A percentile compares a stretch with the other conserved stretches of the same genome.
phyloP scores from a whole-genome alignment of 163 green algal genomes.

The Volvox carteri region DNA sequence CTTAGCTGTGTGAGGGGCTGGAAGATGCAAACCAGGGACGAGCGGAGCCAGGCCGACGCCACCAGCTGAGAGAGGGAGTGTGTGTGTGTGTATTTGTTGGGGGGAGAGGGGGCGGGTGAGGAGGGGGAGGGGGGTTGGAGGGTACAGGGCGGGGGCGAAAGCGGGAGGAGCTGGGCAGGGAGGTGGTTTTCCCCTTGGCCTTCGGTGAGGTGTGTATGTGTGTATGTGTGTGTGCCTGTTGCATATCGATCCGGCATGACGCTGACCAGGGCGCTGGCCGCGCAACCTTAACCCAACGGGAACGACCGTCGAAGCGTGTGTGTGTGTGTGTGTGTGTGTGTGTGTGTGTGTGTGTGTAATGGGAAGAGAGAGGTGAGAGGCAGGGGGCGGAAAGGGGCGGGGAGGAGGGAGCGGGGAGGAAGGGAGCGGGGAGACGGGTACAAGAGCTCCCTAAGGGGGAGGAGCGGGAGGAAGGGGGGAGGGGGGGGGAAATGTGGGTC shows the following conservation, averaged over 20 bases:
- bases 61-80: neutral
- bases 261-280: too few species aligned
- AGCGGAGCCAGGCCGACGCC: neutral
- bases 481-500: neutral
- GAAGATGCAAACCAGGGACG: constrained; percentile 40
- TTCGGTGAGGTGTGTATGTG: too few species aligned
- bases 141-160: neutral
- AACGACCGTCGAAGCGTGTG: neutral
- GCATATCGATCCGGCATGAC: too few species aligned
- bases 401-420: neutral
- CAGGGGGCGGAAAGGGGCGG: neutral
- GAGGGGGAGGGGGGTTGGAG: too few species aligned
- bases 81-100: neutral
- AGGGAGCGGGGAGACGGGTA: too few species aligned
- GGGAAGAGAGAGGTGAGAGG: neutral
- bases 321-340: neutral
- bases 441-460: too few species aligned
- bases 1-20: constrained; percentile 22
- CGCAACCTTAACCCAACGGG: neutral
- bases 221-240: too few species aligned
- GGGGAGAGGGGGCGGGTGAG: neutral
- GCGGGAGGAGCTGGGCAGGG: too few species aligned
- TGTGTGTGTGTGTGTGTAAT: neutral
- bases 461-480: neutral
- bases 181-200: too few species aligned